Percentiles rank a stretch among this genome's conserved stretches.
These are phyloP conservation scores for Mycena citricolor DNA, from an alignment of 1,284 basidiomycete species.

Conservation along the genomic window DNA sequence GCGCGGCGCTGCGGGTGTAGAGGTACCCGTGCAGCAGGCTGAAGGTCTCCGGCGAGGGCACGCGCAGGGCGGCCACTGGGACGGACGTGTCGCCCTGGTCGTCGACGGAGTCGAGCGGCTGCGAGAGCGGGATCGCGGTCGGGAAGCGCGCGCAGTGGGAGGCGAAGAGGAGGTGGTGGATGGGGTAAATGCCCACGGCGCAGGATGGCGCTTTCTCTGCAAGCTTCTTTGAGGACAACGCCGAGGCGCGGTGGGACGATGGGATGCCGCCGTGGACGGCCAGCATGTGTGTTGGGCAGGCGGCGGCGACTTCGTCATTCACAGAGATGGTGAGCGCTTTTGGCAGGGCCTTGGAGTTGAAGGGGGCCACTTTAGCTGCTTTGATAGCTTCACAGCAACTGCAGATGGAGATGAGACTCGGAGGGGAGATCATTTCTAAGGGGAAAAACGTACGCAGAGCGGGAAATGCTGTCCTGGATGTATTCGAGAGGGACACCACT, in stretches of 20 bases:
- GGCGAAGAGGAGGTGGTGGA: constrained; percentile 56
- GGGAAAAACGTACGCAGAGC: neutral
- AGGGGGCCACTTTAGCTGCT: constrained; percentile 29
- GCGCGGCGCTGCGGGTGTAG: constrained; percentile 39
- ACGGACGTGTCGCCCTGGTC: constrained; percentile 34
- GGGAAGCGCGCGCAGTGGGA: constrained; percentile 55
- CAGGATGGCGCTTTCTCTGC: constrained; percentile 25
- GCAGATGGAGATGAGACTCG: neutral
- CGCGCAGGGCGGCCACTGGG: constrained; percentile 46
- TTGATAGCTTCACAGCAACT: neutral
- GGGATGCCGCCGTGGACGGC: constrained; percentile 44
- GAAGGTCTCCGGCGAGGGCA: constrained; percentile 53
- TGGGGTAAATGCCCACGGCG: constrained; percentile 51
- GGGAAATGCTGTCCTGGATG: neutral
- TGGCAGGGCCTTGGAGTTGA: constrained; percentile 47
- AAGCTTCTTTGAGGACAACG: constrained; percentile 25
- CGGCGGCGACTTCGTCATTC: constrained; percentile 31
- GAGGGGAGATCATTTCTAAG: too few relatives aligned
- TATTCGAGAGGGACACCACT: neutral
- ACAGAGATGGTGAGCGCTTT: constrained; percentile 38
- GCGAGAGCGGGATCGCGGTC: constrained; percentile 29
- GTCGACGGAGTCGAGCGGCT: constrained; percentile 24
- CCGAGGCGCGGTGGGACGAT: constrained; percentile 22
- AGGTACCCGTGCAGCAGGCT: constrained; percentile 42
- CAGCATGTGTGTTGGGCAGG: constrained; percentile 55